phyloP scores from a whole-genome alignment of 2,329 filamentous ascomycete species.

The Cadophora gregata region DNA sequence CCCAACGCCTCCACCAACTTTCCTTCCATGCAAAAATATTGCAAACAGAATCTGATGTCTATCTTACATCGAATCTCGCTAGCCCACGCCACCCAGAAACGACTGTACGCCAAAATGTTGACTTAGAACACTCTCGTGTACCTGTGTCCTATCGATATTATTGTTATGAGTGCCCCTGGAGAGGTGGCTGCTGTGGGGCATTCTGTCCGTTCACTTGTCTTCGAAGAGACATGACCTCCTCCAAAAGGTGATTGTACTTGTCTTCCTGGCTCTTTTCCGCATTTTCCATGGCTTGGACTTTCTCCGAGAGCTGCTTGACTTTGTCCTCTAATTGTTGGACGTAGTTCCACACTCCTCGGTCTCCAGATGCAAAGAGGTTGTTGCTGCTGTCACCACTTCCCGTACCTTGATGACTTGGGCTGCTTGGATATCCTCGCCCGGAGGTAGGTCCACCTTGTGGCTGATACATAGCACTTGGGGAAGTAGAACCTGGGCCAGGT shows the following conservation, averaged over 20 bases:
- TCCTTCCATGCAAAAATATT: slow-evolving; percentile 18
- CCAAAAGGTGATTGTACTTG: slow-evolving; percentile 41
- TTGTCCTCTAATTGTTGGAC: slow-evolving; percentile 72
- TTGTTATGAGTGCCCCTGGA: slow-evolving; percentile 35
- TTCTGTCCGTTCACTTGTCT: slow-evolving; percentile 37
- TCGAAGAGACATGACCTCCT: slow-evolving; percentile 40
- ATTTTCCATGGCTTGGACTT: slow-evolving; percentile 49
- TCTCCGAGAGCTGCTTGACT: slow-evolving; percentile 54
- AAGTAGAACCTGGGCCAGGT: slow-evolving; percentile 33
- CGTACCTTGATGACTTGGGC: slow-evolving; percentile 55
- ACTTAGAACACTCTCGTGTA: slow-evolving; percentile 39
- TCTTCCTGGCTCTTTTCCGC: slow-evolving; percentile 40
- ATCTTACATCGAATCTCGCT: slow-evolving; percentile 39
- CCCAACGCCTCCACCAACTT: slow-evolving; percentile 35
- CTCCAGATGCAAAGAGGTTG: slow-evolving; percentile 68
- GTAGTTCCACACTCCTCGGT: slow-evolving; percentile 73
- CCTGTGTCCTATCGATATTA: slow-evolving; percentile 35
- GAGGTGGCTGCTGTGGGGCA: slow-evolving; percentile 29
- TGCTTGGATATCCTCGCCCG: slow-evolving; percentile 31
- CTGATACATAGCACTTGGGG: slow-evolving; percentile 44
- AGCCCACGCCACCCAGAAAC: slow-evolving; percentile 37
- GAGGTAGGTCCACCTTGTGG: slow-evolving; percentile 56
- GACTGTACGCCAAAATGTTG: slow-evolving; percentile 34
- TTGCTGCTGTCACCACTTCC: slow-evolving; percentile 65
- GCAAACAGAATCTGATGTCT: slow-evolving; percentile 32